Conservation (phyloP, 768 basidiomycete species). For the Galerina marginata region DNA sequence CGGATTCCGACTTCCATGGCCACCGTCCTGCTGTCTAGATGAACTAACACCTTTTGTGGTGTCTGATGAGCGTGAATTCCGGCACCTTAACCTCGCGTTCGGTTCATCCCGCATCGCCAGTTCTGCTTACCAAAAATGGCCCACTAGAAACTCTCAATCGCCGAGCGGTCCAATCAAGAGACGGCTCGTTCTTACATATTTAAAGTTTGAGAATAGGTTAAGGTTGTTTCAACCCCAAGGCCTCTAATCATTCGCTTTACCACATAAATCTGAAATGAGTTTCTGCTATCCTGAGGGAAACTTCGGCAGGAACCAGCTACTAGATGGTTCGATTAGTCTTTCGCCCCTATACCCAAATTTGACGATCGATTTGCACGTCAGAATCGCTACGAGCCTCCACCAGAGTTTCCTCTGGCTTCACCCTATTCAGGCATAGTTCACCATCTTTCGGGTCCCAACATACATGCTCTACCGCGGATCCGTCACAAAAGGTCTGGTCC, state of each 20-base stretch:
- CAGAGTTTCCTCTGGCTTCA: constrained; percentile 96
- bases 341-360: constrained; percentile 95
- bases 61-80: constrained; percentile 85
- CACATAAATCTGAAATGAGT: constrained; percentile 65
- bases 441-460: constrained; percentile 91
- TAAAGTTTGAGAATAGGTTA: constrained; percentile 84
- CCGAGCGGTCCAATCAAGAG: constrained; percentile 83
- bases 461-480: constrained; percentile 81
- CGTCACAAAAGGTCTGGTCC: constrained; percentile 75
- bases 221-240: constrained; percentile 89
- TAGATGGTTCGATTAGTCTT: constrained; percentile 96
- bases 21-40: constrained; percentile 52
- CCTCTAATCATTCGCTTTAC: constrained; percentile 92
- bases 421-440: constrained; percentile 90
- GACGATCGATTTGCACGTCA: constrained; percentile 97
- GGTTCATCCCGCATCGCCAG: constrained; percentile 74
- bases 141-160: constrained; percentile 83
- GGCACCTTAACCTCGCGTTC: constrained; percentile 77
- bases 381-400: constrained; percentile 95
- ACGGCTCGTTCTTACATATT: constrained; percentile 86
- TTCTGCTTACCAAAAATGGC: constrained; percentile 82
- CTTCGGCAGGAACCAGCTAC: constrained; percentile 93
- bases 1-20: constrained; percentile 23
- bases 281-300: constrained; percentile 73
- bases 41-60: constrained; percentile 87